Percentiles rank a stretch among this genome's conserved stretches.
Evolutionary conservation across 805 yeast genomes (phyloP).

Genomic region (Suhomyces sp.): DNA sequence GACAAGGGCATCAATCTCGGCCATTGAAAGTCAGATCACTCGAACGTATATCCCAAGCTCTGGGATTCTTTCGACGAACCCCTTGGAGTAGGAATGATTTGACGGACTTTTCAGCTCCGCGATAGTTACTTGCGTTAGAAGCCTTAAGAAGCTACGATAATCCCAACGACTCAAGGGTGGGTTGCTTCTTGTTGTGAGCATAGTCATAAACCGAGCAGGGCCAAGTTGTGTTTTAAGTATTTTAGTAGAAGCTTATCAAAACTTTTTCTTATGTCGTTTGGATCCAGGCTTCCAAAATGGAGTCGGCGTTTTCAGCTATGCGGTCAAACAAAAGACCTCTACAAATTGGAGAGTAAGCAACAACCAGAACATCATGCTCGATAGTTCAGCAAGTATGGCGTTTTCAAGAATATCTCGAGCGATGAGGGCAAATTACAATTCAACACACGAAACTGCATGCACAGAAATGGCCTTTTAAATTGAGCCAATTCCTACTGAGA

Average conservation of each 20-base stretch:
- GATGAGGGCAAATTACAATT: conserved; percentile 74
- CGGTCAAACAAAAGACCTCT: conserved; percentile 4
- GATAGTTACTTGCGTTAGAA: conserved; percentile 56
- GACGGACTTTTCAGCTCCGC: conserved; percentile 46
- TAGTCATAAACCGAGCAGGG: conserved; percentile 48
- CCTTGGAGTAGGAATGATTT: conserved; percentile 77
- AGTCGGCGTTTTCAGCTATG: conserved; percentile 8
- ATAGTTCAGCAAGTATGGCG: conserved; percentile 61
- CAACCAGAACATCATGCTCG: conserved; percentile 57
- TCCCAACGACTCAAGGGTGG: conserved; percentile 55
- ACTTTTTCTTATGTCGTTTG: conserved; percentile 23
- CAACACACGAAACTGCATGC: conserved; percentile 64
- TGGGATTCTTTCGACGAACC: conserved; percentile 62
- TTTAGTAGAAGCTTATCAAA: conserved; percentile 62
- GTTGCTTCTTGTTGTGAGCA: conserved; percentile 44
- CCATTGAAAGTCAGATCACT: conserved; percentile 54
- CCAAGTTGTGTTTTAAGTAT: conserved; percentile 51
- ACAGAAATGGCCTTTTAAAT: conserved; percentile 56
- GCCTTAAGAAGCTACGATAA: conserved; percentile 52
- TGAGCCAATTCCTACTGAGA: conserved; percentile 62
- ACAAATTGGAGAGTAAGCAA: conserved; percentile 83
- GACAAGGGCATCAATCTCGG: conserved; percentile 48
- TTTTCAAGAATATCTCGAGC: conserved; percentile 57
- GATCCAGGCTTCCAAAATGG: conserved; percentile 29
- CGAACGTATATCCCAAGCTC: conserved; percentile 50